Evolutionary conservation across 2,329 filamentous ascomycete genomes (phyloP), one percentile per base, ranked within the genome.

Genomic region (Calonectria honghensis): DNA sequence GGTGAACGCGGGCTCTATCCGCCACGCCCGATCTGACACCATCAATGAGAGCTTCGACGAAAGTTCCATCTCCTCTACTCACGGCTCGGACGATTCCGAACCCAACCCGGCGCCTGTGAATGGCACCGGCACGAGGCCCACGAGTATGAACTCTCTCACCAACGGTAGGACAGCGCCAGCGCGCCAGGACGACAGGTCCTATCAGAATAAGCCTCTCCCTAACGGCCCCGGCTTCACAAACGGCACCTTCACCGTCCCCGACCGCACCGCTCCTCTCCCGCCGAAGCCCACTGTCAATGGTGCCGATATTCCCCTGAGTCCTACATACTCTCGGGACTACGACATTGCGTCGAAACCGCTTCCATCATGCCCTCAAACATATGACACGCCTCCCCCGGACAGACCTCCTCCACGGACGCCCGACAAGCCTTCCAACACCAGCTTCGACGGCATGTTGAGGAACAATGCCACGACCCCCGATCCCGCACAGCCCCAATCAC

Each of bases 141-240:
- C 91, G 81, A 93, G 89, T 85, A 90, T 93, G 85, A 90, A 88
- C 83, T 89, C 91, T 48, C 81, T 91, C 81, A 88, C 90, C 78
- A 92, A 93, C 82, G 91, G 89, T 77, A 88, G 87, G 79, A 86
- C 88, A 51, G 79, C 78, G 66, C 35, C 74, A 72, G 75, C 74
- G 80, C 84, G 72, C 67, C 81, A 83, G 80, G 77, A 83, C 68
- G 70, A 78, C 57, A 50, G 73, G 67, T 75, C 68, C 73, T 76
- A 72, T 51, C 76, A 70, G 52, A 75, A 81, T 63, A 80, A 81
- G 65, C 70, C 73, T 37, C 73, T 77, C 65, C 50, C 78, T 64
- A 84, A 85, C 73, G 84, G 81, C 71, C 77, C 70, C 52, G 73
- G 73, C 59, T 75, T 85, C 16, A 79, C 79, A 31, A 63, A 63